These are phyloP conservation scores for Daldinia eschscholtzii DNA, from an alignment of 2,329 filamentous ascomycete species.

Conservation along the genomic window DNA sequence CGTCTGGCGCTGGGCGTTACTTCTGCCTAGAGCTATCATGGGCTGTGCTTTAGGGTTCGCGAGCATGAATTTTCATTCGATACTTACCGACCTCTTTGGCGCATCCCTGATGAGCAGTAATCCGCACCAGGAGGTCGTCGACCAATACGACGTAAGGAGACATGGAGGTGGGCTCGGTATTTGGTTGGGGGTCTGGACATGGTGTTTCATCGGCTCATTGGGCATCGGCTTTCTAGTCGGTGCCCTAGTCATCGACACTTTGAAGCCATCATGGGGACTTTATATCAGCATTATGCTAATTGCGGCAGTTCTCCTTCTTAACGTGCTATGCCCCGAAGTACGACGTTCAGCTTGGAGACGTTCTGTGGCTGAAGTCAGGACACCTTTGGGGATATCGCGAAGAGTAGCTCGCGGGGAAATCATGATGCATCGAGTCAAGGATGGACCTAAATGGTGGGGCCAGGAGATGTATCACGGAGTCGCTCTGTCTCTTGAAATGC, in stretches of 20 bases:
- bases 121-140: conserved; percentile 79
- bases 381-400: conserved; percentile 64
- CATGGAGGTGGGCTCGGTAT: conserved; percentile 83
- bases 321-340: conserved; percentile 79
- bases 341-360: conserved; percentile 76
- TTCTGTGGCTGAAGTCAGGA: conserved; percentile 74
- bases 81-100: conserved; percentile 80
- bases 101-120: conserved; percentile 78
- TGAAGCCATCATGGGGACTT: conserved; percentile 79
- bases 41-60: conserved; percentile 79
- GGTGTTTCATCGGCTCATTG: conserved; percentile 80
- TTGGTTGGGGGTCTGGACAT: conserved; percentile 85
- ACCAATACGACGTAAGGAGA: conserved; percentile 75
- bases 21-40: conserved; percentile 74
- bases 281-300: conserved; percentile 78
- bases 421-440: conserved; percentile 79
- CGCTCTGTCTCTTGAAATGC: conserved; percentile 75
- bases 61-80: conserved; percentile 81
- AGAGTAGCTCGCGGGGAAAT: conserved; percentile 78
- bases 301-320: conserved; percentile 74
- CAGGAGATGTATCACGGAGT: conserved; percentile 80
- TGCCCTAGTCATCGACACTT: conserved; percentile 73
- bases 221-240: conserved; percentile 79
- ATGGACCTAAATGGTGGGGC: conserved; percentile 81
- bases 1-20: conserved; percentile 70